Evolutionary conservation across 1,139 yeast species (phyloP).

Genomic region (Saccharomyces hybrid): DNA sequence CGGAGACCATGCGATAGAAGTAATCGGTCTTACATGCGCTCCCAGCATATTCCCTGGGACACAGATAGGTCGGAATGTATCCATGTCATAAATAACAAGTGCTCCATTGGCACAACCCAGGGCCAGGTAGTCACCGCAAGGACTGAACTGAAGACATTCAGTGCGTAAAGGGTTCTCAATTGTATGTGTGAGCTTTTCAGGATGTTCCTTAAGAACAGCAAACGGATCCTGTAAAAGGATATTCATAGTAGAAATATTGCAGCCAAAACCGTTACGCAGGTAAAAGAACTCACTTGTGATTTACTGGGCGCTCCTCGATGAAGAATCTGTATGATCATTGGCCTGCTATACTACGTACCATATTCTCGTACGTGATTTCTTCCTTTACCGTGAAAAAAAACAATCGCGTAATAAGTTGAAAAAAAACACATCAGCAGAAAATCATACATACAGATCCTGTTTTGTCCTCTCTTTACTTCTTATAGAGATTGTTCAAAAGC

Average conservation of each 20-base stretch:
- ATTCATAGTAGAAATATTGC: slow-evolving; percentile 39
- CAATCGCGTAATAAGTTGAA: background rate
- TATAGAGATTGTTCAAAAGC: background rate
- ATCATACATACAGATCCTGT: background rate
- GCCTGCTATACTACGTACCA: background rate
- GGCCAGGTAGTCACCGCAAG: slow-evolving; percentile 82
- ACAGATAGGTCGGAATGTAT: slow-evolving; percentile 38
- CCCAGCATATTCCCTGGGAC: slow-evolving; percentile 39
- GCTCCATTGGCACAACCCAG: slow-evolving; percentile 78
- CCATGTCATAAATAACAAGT: slow-evolving; percentile 69
- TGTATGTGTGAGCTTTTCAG: slow-evolving; percentile 68
- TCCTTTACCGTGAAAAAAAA: background rate
- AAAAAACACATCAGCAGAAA: background rate
- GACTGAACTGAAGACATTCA: slow-evolving; percentile 62
- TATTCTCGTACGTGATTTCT: background rate
- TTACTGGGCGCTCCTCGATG: background rate
- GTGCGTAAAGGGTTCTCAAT: slow-evolving; percentile 57
- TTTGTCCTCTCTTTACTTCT: background rate
- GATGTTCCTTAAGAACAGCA: slow-evolving; percentile 86
- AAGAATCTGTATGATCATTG: background rate
- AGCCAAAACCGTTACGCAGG: background rate
- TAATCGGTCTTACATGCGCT: slow-evolving; percentile 68
- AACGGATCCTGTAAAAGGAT: slow-evolving; percentile 86
- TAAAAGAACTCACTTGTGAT: background rate
- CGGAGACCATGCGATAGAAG: slow-evolving; percentile 69